phyloP scores from a whole-genome alignment of 768 basidiomycete species.

The Rhodocollybia butyracea region DNA sequence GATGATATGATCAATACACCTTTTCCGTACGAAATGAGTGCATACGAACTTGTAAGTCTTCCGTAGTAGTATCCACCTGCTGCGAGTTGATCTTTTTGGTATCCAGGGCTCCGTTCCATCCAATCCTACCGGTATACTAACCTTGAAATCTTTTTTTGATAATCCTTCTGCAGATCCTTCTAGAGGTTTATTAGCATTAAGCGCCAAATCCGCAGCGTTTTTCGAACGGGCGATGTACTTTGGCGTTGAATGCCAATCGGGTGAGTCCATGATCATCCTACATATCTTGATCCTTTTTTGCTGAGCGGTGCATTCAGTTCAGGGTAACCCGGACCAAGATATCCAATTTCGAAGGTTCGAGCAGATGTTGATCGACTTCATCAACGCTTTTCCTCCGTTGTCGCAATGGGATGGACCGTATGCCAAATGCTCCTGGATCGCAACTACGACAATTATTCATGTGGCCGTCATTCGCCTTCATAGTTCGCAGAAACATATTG shows the following conservation, averaged over 20 bases:
- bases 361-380: constrained; percentile 9
- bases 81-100: neutral
- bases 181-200: constrained; percentile 6
- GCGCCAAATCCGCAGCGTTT: constrained; percentile 2
- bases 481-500: constrained; percentile 1
- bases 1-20: constrained; percentile 30
- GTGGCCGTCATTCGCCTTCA: constrained; percentile 10
- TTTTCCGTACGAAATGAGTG: constrained; percentile 32
- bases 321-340: constrained; percentile 11
- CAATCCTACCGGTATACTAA: constrained; percentile 5
- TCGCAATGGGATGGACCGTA: neutral
- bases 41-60: constrained; percentile 13
- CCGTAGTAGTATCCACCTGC: neutral
- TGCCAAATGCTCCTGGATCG: constrained; percentile 1
- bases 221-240: constrained; percentile 24
- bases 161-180: constrained; percentile 8
- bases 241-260: constrained; percentile 14
- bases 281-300: neutral
- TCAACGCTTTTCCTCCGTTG: constrained; percentile 5
- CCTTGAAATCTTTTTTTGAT: constrained; percentile 13
- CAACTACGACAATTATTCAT: constrained; percentile 1
- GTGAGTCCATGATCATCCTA: constrained; percentile 5
- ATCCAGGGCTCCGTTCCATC: constrained; percentile 17
- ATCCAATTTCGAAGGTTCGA: constrained; percentile 13
- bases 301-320: neutral